Base-by-base conservation (phyloP, 176 grass and related monocot species). In the Aegilops sharonensis region DNA sequence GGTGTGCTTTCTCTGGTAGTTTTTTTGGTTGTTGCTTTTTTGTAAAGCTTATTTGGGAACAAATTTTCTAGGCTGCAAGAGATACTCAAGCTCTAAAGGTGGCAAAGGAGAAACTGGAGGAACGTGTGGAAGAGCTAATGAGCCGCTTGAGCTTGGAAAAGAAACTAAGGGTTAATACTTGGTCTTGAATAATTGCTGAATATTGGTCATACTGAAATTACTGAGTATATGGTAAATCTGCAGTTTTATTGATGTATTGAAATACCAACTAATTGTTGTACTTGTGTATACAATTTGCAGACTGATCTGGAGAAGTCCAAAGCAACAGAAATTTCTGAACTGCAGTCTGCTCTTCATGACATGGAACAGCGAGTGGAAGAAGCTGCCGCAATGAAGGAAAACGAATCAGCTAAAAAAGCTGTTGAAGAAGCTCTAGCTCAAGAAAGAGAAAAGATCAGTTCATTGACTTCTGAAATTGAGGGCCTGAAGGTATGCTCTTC, bases 51-150 rank as follows among this genome's bases (percentile, higher is more conserved):
- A 25, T 75, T 69, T 82, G 56, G 17, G 68, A 66, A 45, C 47
- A 61, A 81, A 83, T 17, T 78, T 83, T 71, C 7, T 92, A 95
- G 93, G 93, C 91, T 82, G 90, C 93, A 81, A 92, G 66, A 86
- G 93, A 95, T 76, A 95, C 93, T 42, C 88, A 92, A 73, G 93
- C 93, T 77, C 88, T 95, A 23, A 92, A 95, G 89, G 90, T 82
- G 43, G 93, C 90, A 17, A 95, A 95, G 68, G 91, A 95, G 86
- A 95, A 95, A 85, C 84, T 95, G 27, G 93, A 95, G 87, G 91
- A 95, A 62, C 88, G 89, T 65, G 93, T 95, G 24, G 93, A 95
- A 62, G 93, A 95, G 79, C 81, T 95, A 85, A 89, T 81, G 64
- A 87, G 77, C 66, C 71, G 86, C 13, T 81, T 95, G 36, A 81